Base-by-base conservation (phyloP, 768 basidiomycete species). In the Podaxis sp. region DNA sequence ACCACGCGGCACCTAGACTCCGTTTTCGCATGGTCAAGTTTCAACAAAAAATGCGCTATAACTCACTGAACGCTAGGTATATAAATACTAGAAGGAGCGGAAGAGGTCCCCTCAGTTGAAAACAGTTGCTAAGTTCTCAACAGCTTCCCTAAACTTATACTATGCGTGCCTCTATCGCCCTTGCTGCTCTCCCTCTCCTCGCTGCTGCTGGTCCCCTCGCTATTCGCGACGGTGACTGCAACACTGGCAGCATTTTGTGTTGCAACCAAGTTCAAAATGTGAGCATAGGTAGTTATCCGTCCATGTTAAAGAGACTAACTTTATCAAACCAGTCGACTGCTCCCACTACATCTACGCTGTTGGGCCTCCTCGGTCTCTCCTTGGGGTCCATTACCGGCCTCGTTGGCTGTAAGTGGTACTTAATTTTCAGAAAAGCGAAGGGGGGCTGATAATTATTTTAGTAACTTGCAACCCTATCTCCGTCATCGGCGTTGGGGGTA, bases 381-480 rank as follows among this genome's bases (percentile, higher is more conserved):
- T n/a, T 75, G 26, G 24, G 55, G 1, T 55, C 62, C 40, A n/a
- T 74, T 54, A 72, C 67, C 37, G 71, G 67, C 22, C 71, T 68
- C 13, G 63, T 69, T 53, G 58, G 66, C 49, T 37, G 58, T 64
- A 12, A 50, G 55, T 46, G 22, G 12, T 1, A 15, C 17, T 41
- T 41, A 13, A 28, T 28, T 28, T 53, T n/a, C 17, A 30, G 20
- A 53, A 36, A 36, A 33, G 44, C 28, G 5, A 28, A 28, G 28
- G 28, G 28, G 3, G 49, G 30, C 20, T 22, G 56, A 26, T 20
- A 53, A 28, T 48, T 24, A 33, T 48, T 28, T 33, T 33, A 58
- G 56, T 65, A 26, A 72, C 65, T 61, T 75, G 73, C 64, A 66
- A 53, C 60, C 74, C 74, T 30, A 65, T 75, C 60, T 51, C 65